Percentiles rank a stretch among this genome's conserved stretches.
Conservation (phyloP, 1,284 basidiomycete genomes). For the Dichomitus squalens region DNA sequence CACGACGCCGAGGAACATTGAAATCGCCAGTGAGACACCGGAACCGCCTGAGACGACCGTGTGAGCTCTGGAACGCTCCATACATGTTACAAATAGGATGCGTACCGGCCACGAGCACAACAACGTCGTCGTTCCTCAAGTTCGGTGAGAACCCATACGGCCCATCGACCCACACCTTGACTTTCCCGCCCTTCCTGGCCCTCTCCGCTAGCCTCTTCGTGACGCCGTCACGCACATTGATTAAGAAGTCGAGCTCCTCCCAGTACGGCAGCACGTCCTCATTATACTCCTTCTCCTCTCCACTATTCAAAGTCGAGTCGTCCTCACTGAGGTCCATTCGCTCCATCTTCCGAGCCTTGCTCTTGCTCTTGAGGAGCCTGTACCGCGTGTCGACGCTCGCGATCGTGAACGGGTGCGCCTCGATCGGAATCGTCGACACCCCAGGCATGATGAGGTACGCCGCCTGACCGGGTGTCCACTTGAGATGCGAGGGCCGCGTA, state of each 20-base stretch:
- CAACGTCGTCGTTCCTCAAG: constrained; percentile 43
- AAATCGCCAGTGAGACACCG: constrained; percentile 50
- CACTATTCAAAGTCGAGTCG: neutral
- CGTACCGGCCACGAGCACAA: constrained; percentile 44
- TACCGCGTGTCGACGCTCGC: constrained; percentile 38
- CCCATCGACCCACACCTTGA: constrained; percentile 50
- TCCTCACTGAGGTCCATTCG: constrained; percentile 7
- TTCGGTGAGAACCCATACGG: constrained; percentile 53
- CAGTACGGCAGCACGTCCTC: constrained; percentile 18
- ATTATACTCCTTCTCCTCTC: neutral
- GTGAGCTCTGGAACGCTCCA: constrained; percentile 35
- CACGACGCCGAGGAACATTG: constrained; percentile 46
- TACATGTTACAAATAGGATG: too few relatives aligned
- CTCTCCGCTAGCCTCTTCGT: constrained; percentile 44
- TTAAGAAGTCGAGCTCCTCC: constrained; percentile 50
- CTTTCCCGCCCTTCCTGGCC: constrained; percentile 31
- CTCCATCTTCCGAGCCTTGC: constrained; percentile 1
- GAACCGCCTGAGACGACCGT: constrained; percentile 41
- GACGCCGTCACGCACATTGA: constrained; percentile 53
- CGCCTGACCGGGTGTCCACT: constrained; percentile 53
- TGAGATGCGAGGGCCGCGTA: constrained; percentile 40
- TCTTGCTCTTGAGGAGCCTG: neutral
- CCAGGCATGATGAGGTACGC: constrained; percentile 48
- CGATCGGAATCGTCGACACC: constrained; percentile 43
- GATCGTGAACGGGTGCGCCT: constrained; percentile 60